Evolutionary conservation across 2,329 filamentous ascomycete species (phyloP), one percentile per base, ranked within the genome.

Genomic region (Fusarium albosuccineum): DNA sequence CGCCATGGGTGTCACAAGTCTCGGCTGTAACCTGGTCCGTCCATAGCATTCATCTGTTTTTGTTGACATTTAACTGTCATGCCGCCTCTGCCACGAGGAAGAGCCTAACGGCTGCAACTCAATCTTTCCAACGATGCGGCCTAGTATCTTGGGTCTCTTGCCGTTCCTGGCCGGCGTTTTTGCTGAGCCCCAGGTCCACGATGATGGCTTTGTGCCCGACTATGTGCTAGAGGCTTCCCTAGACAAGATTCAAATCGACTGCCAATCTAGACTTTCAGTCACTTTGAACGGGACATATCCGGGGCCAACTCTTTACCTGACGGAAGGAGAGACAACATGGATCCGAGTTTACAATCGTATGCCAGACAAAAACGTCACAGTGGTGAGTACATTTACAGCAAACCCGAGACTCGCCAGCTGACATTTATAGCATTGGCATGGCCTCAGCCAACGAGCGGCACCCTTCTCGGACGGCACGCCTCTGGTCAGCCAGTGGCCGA

Each of bases 391-490:
- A 7, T 4, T 5, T 9, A 1, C 22, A 34, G 1, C 11, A 11
- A n/a, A 2, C 5, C 3, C 5, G 1, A 26, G 2, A 16, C 9
- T 8, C 7, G 2, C 5, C 3, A 36, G 17, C 55, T 70, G n/a
- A 70, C 51, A 2, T 22, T 3, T 2, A 26, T 11, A 90, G 85
- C 89, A 91, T 72, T 91, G 89, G 89, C 89, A 91, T 76, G 89
- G 89, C 11, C 80, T 92, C 9, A 84, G 82, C 14, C 85, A 87
- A 73, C 79, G 83, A 33, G 81, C 84, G 33, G 85, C 87, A 1
- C 87, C 87, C 0, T 91, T 90, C 75, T 87, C 88, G 1, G 89
- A 91, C 66, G 89, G 89, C 5, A 83, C 86, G 0, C 87, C 88
- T 1, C 75, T 81, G 30, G 87, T 85, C 2, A 83, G 83, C 16